A percentile compares a stretch with the other conserved stretches of the same genome.
Evolutionary conservation across 768 basidiomycete genomes (phyloP).

Genomic region (Kwoniella bestiolae): DNA sequence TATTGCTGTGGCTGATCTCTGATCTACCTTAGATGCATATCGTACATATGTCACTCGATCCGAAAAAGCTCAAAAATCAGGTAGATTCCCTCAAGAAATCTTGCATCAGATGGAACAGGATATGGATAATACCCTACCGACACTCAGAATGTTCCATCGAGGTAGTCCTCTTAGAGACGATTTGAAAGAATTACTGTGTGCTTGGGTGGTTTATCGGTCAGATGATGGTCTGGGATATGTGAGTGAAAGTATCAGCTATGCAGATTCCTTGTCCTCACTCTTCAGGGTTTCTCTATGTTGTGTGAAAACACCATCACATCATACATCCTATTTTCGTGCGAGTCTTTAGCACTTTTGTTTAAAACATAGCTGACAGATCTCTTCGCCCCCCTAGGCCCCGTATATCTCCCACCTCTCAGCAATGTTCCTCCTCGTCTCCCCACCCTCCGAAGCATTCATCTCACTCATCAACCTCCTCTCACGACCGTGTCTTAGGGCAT

Average conservation of each 20-base stretch:
- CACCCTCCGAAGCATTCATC: slow-evolving; percentile 46
- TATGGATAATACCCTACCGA: slow-evolving; percentile 43
- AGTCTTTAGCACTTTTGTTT: no score
- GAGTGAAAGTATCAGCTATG: slow-evolving; percentile 21
- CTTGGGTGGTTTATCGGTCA: slow-evolving; percentile 55
- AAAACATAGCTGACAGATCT: no score
- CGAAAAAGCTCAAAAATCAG: slow-evolving; percentile 39
- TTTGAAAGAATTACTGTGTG: slow-evolving; percentile 48
- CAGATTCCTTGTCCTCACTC: no score
- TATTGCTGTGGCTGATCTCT: no score
- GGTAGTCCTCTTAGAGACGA: slow-evolving; percentile 53
- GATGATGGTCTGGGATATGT: slow-evolving; percentile 56
- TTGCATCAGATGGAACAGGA: slow-evolving; percentile 48
- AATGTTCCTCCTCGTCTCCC: slow-evolving; percentile 53
- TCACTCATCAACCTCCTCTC: slow-evolving; percentile 52
- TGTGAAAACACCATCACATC: no score
- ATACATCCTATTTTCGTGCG: no score
- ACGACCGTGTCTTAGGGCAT: slow-evolving; percentile 50
- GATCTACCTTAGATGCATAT: slow-evolving; percentile 43
- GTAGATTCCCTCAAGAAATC: slow-evolving; percentile 48
- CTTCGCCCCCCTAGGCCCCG: slow-evolving; percentile 29
- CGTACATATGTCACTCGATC: slow-evolving; percentile 43
- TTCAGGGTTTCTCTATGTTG: no score
- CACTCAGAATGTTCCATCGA: slow-evolving; percentile 41
- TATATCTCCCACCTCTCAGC: slow-evolving; percentile 50